These are phyloP conservation scores for Salix suchowensis DNA, from an alignment of 345 rosid species.

Conservation along the genomic window DNA sequence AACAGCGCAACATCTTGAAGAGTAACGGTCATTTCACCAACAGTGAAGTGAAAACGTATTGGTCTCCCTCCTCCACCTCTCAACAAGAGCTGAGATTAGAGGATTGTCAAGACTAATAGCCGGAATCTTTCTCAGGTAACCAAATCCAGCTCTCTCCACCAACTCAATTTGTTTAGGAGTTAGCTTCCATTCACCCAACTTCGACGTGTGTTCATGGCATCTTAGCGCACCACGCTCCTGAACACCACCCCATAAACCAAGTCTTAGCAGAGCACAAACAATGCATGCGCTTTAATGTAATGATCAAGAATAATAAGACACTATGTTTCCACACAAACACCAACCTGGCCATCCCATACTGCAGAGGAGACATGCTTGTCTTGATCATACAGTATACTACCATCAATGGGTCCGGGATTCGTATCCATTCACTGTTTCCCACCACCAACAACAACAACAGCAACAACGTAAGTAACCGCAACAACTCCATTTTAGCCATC, in stretches of 20 bases:
- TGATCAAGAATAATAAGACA: too few relatives aligned
- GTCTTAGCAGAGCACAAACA: not conserved
- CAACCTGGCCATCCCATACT: conserved; percentile 36
- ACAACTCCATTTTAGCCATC: too few relatives aligned
- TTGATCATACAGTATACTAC: conserved; percentile 32
- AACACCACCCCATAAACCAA: not conserved
- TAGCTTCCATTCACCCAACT: conserved; percentile 87
- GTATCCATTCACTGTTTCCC: conserved; percentile 42
- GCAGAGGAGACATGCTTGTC: conserved; percentile 30
- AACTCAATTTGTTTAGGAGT: conserved; percentile 62
- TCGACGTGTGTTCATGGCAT: conserved; percentile 96
- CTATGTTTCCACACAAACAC: not conserved
- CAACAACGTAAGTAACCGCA: not conserved
- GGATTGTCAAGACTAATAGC: conserved; percentile 94
- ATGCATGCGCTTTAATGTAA: not conserved
- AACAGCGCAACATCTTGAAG: conserved; percentile 73
- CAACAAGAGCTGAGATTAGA: conserved; percentile 84
- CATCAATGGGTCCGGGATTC: conserved; percentile 71
- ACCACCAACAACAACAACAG: too few relatives aligned
- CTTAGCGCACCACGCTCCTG: conserved; percentile 97
- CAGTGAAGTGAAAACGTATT: conserved; percentile 79
- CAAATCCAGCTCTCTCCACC: conserved; percentile 88
- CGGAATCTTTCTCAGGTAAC: conserved; percentile 76
- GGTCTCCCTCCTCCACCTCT: conserved; percentile 95
- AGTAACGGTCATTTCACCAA: conserved; percentile 92